These are phyloP conservation scores for Botryotinia globosa DNA, from an alignment of 2,329 filamentous ascomycete genomes.

Conservation along the genomic window DNA sequence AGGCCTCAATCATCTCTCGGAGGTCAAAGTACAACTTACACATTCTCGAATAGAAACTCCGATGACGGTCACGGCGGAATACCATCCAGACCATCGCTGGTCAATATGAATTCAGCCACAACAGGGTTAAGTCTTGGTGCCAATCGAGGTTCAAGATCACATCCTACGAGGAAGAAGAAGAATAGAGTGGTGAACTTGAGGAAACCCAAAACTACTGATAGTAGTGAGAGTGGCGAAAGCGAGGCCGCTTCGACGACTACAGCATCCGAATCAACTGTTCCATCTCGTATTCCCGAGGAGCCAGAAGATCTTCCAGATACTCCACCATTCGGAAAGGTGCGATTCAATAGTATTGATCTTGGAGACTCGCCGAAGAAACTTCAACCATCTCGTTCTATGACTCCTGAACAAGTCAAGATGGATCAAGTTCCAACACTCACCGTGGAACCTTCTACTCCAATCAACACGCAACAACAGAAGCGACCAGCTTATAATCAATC, in stretches of 20 bases:
- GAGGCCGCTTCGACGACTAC: slow-evolving; percentile 54
- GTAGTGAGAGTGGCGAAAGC: slow-evolving; percentile 40
- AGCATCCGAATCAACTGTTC: slow-evolving; percentile 58
- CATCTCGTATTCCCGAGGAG: slow-evolving; percentile 58
- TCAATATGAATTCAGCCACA: slow-evolving; percentile 58
- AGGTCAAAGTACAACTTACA: slow-evolving; percentile 60
- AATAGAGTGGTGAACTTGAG: slow-evolving; percentile 78
- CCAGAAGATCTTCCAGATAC: slow-evolving; percentile 54
- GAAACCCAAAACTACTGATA: slow-evolving; percentile 50
- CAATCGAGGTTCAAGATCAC: slow-evolving; percentile 51
- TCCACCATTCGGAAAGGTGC: slow-evolving; percentile 43
- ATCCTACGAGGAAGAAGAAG: slow-evolving; percentile 73
- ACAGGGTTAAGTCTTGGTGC: slow-evolving; percentile 63
- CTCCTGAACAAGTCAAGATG: slow-evolving; percentile 26
- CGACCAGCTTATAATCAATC: slow-evolving; percentile 22
- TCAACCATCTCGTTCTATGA: slow-evolving; percentile 5
- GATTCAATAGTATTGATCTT: slow-evolving; percentile 40
- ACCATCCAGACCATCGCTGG: slow-evolving; percentile 66
- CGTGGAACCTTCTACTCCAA: slow-evolving; percentile 24
- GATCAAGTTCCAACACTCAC: slow-evolving; percentile 7
- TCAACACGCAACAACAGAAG: slow-evolving; percentile 25
- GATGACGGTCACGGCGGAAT: slow-evolving; percentile 51
- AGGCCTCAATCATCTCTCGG: slow-evolving; percentile 63
- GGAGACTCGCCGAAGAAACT: slow-evolving; percentile 40
- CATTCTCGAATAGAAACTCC: slow-evolving; percentile 67